Conservation (phyloP, 768 basidiomycete species). For the Polyporus arcularius region DNA sequence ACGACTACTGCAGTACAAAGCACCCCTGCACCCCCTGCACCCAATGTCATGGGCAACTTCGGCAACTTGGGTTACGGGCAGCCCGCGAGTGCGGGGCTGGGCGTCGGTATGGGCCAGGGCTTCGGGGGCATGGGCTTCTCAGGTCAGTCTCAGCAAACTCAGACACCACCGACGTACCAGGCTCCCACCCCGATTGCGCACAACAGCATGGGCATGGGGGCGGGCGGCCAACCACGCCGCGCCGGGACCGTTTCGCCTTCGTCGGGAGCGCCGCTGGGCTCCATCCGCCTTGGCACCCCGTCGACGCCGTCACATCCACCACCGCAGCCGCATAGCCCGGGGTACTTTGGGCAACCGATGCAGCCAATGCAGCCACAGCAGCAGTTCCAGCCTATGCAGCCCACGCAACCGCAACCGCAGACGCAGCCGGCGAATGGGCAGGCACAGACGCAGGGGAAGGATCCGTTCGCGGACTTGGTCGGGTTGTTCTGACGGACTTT, state of each 20-base stretch:
- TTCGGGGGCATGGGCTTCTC: slow-evolving; percentile 17
- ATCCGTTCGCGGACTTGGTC: slow-evolving; percentile 84
- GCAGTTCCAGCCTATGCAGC: slow-evolving; percentile 21
- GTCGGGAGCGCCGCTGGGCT: slow-evolving; percentile 18
- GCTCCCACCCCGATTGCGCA: slow-evolving; percentile 4
- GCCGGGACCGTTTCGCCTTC: slow-evolving; percentile 14
- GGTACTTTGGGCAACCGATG: slow-evolving; percentile 1
- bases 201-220: background rate
- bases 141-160: background rate
- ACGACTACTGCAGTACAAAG: background rate
- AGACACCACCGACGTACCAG: slow-evolving; percentile 7
- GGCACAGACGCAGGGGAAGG: slow-evolving; percentile 49
- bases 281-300: slow-evolving; percentile 37
- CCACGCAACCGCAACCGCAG: slow-evolving; percentile 23
- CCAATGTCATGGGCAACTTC: background rate
- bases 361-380: slow-evolving; percentile 19
- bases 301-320: slow-evolving; percentile 15
- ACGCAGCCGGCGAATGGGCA: slow-evolving; percentile 28
- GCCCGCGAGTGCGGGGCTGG: background rate
- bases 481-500: slow-evolving; percentile 58
- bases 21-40: slow-evolving; percentile 11
- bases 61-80: background rate
- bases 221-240: background rate
- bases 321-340: slow-evolving; percentile 16
- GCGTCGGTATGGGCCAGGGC: slow-evolving; percentile 10